These are phyloP conservation scores for Cutaneotrichosporon mucoides DNA, from an alignment of 1,284 basidiomycete genomes.

Conservation along the genomic window DNA sequence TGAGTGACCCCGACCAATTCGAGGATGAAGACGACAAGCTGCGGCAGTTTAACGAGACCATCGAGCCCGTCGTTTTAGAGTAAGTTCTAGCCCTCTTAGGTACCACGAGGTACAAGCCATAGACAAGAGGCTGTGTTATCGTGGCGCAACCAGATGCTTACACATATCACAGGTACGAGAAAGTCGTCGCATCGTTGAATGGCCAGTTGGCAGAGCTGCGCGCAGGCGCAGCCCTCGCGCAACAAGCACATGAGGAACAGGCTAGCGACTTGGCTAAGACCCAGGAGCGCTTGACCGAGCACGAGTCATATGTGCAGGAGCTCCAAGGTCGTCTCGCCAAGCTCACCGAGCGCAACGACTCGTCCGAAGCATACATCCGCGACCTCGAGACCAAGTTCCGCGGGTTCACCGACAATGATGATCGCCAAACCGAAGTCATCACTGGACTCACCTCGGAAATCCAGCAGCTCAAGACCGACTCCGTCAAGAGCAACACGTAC, in stretches of 20 bases:
- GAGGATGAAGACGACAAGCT: constrained; percentile 26
- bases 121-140: not conserved
- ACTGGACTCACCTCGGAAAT: constrained; percentile 80
- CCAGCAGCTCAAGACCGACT: constrained; percentile 67
- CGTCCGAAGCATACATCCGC: constrained; percentile 87
- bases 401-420: constrained; percentile 68
- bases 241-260: constrained; percentile 67
- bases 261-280: constrained; percentile 68
- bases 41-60: constrained; percentile 84
- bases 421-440: constrained; percentile 70
- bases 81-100: constrained; percentile 16
- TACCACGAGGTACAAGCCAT: not conserved
- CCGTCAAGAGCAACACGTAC: constrained; percentile 68
- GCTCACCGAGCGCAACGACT: constrained; percentile 78
- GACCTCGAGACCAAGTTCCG: constrained; percentile 89
- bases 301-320: constrained; percentile 81
- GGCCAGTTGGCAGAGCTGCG: constrained; percentile 78
- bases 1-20: constrained; percentile 20
- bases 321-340: constrained; percentile 74
- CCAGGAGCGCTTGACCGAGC: constrained; percentile 65
- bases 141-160: not conserved
- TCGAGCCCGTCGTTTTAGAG: constrained; percentile 96
- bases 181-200: constrained; percentile 91
- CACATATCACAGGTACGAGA: constrained; percentile 64
- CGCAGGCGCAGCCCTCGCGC: constrained; percentile 60